phyloP scores from a whole-genome alignment of 371 early-diverging fungal species.

The Mortierella sp. region DNA sequence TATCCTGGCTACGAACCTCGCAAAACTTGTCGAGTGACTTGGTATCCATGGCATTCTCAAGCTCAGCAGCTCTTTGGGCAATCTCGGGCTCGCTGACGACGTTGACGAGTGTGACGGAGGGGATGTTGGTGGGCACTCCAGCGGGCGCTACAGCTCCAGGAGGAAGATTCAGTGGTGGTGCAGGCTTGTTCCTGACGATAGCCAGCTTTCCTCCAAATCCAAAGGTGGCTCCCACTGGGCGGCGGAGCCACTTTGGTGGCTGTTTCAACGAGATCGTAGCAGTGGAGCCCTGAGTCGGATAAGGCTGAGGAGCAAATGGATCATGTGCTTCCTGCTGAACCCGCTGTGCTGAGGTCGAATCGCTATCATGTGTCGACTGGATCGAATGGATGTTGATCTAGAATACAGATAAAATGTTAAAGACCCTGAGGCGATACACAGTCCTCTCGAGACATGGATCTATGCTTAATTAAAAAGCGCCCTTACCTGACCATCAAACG shows the following conservation, averaged over 20 bases:
- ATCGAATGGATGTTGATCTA: constrained; percentile 85
- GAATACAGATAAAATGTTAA: constrained; percentile 2
- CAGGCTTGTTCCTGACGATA: constrained; percentile 56
- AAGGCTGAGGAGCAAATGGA: constrained; percentile 75
- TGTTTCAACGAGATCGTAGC: constrained; percentile 76
- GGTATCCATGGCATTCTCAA: constrained; percentile 67
- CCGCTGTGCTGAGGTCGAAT: constrained; percentile 26
- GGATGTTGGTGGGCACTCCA: constrained; percentile 53
- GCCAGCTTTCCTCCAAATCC: constrained; percentile 93
- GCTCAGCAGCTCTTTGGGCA: constrained; percentile 68
- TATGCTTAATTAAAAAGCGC: background rate
- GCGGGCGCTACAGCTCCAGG: constrained; percentile 60
- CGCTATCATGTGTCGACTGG: constrained; percentile 64
- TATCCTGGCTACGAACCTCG: constrained; percentile 62
- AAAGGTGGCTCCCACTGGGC: constrained; percentile 91
- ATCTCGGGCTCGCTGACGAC: constrained; percentile 76
- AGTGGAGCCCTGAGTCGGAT: constrained; percentile 34
- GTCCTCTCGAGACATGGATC: background rate
- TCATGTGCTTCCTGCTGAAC: constrained; percentile 63
- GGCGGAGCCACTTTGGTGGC: constrained; percentile 96
- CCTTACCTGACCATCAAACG: constrained; percentile 86
- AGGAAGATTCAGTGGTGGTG: constrained; percentile 54
- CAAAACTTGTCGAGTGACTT: constrained; percentile 65
- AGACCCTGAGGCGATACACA: no score
- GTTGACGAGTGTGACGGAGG: constrained; percentile 56